These are phyloP conservation scores for Sherardia arvensis DNA, from an alignment of 257 asterid genomes.

Conservation along the genomic window DNA sequence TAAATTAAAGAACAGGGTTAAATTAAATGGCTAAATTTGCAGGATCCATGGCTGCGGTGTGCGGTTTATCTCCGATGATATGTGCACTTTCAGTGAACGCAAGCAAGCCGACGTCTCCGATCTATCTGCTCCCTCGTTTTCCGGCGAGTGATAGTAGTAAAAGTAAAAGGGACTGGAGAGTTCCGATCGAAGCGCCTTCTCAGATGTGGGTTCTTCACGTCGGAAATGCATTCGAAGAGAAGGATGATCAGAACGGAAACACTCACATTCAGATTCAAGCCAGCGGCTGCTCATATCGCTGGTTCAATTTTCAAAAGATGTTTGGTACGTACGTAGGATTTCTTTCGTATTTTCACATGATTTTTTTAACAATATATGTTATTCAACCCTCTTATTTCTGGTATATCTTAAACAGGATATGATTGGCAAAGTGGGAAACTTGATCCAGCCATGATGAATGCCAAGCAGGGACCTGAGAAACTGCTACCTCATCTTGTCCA, in stretches of 20 bases:
- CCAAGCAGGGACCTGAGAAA: slow-evolving; percentile 46
- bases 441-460: slow-evolving; percentile 88
- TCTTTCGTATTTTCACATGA: no score
- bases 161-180: slow-evolving; percentile 55
- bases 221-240: slow-evolving; percentile 75
- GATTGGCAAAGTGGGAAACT: slow-evolving; percentile 89
- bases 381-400: no score
- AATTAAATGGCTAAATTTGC: not conserved
- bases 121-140: slow-evolving; percentile 73
- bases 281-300: slow-evolving; percentile 72
- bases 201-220: slow-evolving; percentile 91
- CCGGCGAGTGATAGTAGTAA: not conserved
- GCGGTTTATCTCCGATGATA: slow-evolving; percentile 95
- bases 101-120: slow-evolving; percentile 80
- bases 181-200: slow-evolving; percentile 87
- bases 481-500: slow-evolving; percentile 73
- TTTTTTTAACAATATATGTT: no score
- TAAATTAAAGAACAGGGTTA: no score
- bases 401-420: slow-evolving; percentile 40
- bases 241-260: slow-evolving; percentile 27
- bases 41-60: slow-evolving; percentile 88
- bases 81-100: slow-evolving; percentile 77
- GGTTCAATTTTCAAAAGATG: slow-evolving; percentile 99
- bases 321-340: slow-evolving; percentile 49
- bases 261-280: slow-evolving; percentile 66